Conservation (phyloP, 805 yeast species). For the Kodamaea sagamina region DNA sequence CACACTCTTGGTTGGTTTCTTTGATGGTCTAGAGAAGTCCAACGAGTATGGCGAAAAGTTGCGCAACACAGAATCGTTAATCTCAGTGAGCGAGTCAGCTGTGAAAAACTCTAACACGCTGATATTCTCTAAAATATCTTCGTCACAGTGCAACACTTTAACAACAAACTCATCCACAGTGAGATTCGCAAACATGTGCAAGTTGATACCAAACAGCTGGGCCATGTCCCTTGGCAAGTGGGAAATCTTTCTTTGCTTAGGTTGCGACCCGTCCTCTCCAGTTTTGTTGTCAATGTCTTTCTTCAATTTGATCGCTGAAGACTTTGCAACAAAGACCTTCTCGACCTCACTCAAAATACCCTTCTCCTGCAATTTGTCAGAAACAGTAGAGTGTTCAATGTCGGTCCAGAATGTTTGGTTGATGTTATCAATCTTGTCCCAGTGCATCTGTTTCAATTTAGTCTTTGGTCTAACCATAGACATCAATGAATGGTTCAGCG, state of each 20-base stretch:
- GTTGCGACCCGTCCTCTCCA: conserved; percentile 15
- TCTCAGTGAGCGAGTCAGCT: conserved; percentile 72
- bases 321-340: conserved; percentile 82
- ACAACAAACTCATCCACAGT: conserved; percentile 65
- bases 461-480: conserved; percentile 54
- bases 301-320: conserved; percentile 40
- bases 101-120: conserved; percentile 84
- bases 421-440: conserved; percentile 89
- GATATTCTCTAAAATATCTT: conserved; percentile 63
- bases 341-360: conserved; percentile 88
- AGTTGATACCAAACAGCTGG: conserved; percentile 92
- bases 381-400: conserved; percentile 56
- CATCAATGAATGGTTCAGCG: conserved; percentile 2
- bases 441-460: conserved; percentile 90
- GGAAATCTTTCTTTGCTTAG: conserved; percentile 52
- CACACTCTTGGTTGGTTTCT: conserved; percentile 62
- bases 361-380: conserved; percentile 64
- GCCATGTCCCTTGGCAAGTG: conserved; percentile 82
- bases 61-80: conserved; percentile 68
- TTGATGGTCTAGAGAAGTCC: conserved; percentile 55
- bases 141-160: conserved; percentile 76
- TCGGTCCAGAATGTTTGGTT: conserved; percentile 86
- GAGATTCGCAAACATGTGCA: conserved; percentile 69
- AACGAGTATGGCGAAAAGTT: conserved; percentile 79
- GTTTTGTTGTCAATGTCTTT: conserved; percentile 26